Evolutionary conservation across 257 asterid species (phyloP).

Genomic region (Leonotis leonurus): DNA sequence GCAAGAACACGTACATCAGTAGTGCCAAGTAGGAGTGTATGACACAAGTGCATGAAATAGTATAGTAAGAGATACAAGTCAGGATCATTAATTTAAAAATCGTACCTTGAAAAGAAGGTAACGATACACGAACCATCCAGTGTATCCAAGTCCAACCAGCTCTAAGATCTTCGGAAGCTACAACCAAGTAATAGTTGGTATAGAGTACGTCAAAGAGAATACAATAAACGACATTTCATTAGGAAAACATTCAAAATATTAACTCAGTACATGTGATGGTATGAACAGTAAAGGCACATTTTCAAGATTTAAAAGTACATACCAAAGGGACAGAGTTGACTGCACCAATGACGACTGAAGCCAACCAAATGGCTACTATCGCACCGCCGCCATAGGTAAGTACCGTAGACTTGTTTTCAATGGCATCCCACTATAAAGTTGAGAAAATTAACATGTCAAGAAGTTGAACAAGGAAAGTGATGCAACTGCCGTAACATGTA

Average conservation of each 20-base stretch:
- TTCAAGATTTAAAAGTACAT: constrained; percentile 14
- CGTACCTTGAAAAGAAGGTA: constrained; percentile 87
- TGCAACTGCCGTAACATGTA: neutral
- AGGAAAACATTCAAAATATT: neutral
- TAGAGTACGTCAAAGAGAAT: neutral
- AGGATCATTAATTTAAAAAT: neutral
- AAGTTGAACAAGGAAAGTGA: neutral
- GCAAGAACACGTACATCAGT: constrained; percentile 25
- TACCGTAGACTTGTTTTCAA: constrained; percentile 89
- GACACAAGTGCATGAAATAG: neutral
- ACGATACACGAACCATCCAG: constrained; percentile 95
- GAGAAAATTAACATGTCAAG: neutral
- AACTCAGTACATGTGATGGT: neutral
- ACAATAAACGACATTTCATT: neutral
- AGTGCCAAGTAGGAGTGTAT: neutral
- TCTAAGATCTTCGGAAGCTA: constrained; percentile 93
- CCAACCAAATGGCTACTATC: constrained; percentile 73
- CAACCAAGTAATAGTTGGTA: neutral
- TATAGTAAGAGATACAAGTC: neutral
- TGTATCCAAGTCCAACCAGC: constrained; percentile 83
- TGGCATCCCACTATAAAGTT: constrained; percentile 72
- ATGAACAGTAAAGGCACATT: neutral
- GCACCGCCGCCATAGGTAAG: constrained; percentile 87
- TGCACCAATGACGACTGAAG: constrained; percentile 76
- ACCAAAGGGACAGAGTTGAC: constrained; percentile 95